Conservation (phyloP, 306 rosid genomes). For the Mimosa bimucronata region DNA sequence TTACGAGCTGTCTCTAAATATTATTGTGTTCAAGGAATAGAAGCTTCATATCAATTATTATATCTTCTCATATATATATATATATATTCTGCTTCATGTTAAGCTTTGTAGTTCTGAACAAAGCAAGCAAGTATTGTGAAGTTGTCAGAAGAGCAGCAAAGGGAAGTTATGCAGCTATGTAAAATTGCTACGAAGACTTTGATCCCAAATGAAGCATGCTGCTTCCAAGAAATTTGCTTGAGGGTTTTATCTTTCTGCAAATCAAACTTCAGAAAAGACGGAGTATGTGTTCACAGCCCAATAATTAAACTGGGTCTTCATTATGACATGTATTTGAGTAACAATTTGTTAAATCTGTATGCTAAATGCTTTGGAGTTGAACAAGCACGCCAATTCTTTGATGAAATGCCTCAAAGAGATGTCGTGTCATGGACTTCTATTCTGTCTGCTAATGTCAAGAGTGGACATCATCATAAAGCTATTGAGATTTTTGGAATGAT, state of each 20-base stretch:
- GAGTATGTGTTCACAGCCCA: constrained; percentile 64
- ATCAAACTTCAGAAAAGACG: constrained; percentile 53
- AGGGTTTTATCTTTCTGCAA: constrained; percentile 62
- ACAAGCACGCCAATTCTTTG: constrained; percentile 62
- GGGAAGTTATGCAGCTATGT: constrained; percentile 37
- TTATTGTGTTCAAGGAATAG: not conserved
- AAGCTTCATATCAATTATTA: not conserved
- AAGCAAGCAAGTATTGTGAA: not conserved
- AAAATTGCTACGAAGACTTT: constrained; percentile 40
- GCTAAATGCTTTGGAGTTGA: constrained; percentile 61
- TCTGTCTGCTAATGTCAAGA: constrained; percentile 57
- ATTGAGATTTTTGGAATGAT: constrained; percentile 54
- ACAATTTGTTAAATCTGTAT: constrained; percentile 59
- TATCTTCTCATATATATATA: not conserved
- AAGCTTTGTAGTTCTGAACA: constrained; percentile 9
- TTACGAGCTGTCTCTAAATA: not conserved
- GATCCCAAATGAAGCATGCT: constrained; percentile 33
- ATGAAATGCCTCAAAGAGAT: constrained; percentile 74
- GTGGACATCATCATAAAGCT: constrained; percentile 48
- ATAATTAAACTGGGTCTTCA: constrained; percentile 63
- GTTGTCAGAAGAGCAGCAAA: not conserved
- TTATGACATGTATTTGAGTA: constrained; percentile 54
- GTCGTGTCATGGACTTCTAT: constrained; percentile 73
- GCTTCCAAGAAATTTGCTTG: constrained; percentile 52
- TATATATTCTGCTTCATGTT: not conserved